Percentiles rank a stretch among this genome's conserved stretches.
Evolutionary conservation across 345 rosid species (phyloP).

Genomic region (Anacardium occidentale): DNA sequence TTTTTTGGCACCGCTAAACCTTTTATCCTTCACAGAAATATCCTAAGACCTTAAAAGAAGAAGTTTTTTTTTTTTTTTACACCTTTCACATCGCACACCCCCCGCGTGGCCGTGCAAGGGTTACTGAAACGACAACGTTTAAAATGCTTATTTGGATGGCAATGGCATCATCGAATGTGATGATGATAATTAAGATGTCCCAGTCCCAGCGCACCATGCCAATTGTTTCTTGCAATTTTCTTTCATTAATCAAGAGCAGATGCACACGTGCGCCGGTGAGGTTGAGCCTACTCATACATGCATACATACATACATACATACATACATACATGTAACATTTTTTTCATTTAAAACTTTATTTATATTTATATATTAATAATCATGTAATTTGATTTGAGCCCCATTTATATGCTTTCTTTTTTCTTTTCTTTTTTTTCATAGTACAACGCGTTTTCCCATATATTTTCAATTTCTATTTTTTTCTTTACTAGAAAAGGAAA

Average conservation of each 20-base stretch:
- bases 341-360: slow-evolving; percentile 1
- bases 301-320: not conserved
- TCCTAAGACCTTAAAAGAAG: no score
- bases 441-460: slow-evolving; percentile 43
- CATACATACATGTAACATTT: not conserved
- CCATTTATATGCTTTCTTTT: slow-evolving; percentile 15
- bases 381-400: slow-evolving; percentile 15
- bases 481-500: slow-evolving; percentile 16
- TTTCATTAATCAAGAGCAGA: not conserved
- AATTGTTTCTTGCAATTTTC: slow-evolving; percentile 13
- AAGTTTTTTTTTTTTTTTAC: no score
- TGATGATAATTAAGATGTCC: not conserved
- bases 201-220: not conserved
- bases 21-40: no score
- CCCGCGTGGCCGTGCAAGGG: no score
- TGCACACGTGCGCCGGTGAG: no score
- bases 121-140: slow-evolving; percentile 12
- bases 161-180: not conserved
- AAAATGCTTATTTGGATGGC: not conserved
- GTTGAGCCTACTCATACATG: no score
- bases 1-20: no score
- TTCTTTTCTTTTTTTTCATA: slow-evolving; percentile 7
- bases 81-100: no score
- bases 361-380: slow-evolving; percentile 20
- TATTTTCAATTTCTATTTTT: slow-evolving; percentile 23